Percentiles rank a stretch among this genome's conserved stretches.
phyloP scores from a whole-genome alignment of 1,284 basidiomycete species.

The Somion occarium region DNA sequence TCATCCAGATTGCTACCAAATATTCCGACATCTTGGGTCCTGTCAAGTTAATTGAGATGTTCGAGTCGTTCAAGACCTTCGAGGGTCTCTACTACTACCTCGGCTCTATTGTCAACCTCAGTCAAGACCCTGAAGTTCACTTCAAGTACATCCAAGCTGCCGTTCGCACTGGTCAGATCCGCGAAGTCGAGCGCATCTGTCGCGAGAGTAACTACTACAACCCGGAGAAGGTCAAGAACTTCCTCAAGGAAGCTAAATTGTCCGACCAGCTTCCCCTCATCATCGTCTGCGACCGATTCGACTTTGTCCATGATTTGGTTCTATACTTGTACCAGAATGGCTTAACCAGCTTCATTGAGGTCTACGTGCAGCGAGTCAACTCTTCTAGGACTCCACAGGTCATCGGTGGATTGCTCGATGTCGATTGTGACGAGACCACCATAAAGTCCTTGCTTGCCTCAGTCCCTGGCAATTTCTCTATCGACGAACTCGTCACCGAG shows the following conservation, averaged over 20 bases:
- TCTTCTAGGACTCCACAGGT: slow-evolving; percentile 98
- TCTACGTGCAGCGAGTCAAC: slow-evolving; percentile 98
- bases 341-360: slow-evolving; percentile 96
- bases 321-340: slow-evolving; percentile 99
- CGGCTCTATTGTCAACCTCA: slow-evolving; percentile 96
- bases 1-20: slow-evolving; percentile 98
- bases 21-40: slow-evolving; percentile 98
- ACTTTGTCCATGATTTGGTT: slow-evolving; percentile 99
- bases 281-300: slow-evolving; percentile 99
- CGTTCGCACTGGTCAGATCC: slow-evolving; percentile 95
- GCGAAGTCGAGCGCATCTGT: slow-evolving; percentile 98
- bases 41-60: slow-evolving; percentile 97
- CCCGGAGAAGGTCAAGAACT: slow-evolving; percentile 99
- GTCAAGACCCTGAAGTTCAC: slow-evolving; percentile 95
- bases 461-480: slow-evolving; percentile 95
- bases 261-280: slow-evolving; percentile 97
- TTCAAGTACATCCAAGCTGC: slow-evolving; percentile 99
- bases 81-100: slow-evolving; percentile 86
- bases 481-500: slow-evolving; percentile 96
- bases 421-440: slow-evolving; percentile 95
- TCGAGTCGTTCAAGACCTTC: slow-evolving; percentile 97
- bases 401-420: slow-evolving; percentile 93
- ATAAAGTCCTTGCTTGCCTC: slow-evolving; percentile 94
- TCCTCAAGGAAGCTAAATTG: slow-evolving; percentile 98
- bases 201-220: slow-evolving; percentile 98